Conservation (phyloP, 768 basidiomycete genomes). For the Lentinula raphanica region DNA sequence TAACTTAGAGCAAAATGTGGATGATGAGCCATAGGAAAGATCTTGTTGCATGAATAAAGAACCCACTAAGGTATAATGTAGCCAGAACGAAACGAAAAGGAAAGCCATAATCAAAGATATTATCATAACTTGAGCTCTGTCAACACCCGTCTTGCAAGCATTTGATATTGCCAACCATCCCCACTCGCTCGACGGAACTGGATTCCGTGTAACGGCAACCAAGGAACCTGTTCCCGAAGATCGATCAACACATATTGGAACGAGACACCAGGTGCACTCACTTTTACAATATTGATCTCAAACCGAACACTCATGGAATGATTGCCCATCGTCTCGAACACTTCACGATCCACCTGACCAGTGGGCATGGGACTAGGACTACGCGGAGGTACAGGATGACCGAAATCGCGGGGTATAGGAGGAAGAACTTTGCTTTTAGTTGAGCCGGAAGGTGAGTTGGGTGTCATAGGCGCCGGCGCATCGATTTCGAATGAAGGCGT, state of each 20-base stretch:
- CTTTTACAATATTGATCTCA: slow-evolving; percentile 97
- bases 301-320: slow-evolving; percentile 87
- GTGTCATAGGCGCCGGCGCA: slow-evolving; percentile 14
- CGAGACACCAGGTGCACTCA: slow-evolving; percentile 29
- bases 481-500: slow-evolving; percentile 26
- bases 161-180: slow-evolving; percentile 96
- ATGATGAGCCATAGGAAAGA: not conserved
- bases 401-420: slow-evolving; percentile 75
- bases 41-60: slow-evolving; percentile 3
- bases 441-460: slow-evolving; percentile 29
- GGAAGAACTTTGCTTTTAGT: slow-evolving; percentile 61
- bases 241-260: not conserved
- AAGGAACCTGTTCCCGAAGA: slow-evolving; percentile 65
- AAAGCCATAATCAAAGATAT: slow-evolving; percentile 1
- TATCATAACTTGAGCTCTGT: slow-evolving; percentile 81
- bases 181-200: slow-evolving; percentile 90
- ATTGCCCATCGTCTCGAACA: slow-evolving; percentile 70
- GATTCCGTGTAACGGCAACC: slow-evolving; percentile 89
- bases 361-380: slow-evolving; percentile 54
- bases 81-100: not conserved
- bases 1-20: not conserved
- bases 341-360: slow-evolving; percentile 59
- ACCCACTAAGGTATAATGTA: not conserved
- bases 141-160: slow-evolving; percentile 83
- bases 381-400: slow-evolving; percentile 29